These are phyloP conservation scores for Fusarium goolgardi DNA, from an alignment of 2,329 filamentous ascomycete genomes.

Conservation along the genomic window DNA sequence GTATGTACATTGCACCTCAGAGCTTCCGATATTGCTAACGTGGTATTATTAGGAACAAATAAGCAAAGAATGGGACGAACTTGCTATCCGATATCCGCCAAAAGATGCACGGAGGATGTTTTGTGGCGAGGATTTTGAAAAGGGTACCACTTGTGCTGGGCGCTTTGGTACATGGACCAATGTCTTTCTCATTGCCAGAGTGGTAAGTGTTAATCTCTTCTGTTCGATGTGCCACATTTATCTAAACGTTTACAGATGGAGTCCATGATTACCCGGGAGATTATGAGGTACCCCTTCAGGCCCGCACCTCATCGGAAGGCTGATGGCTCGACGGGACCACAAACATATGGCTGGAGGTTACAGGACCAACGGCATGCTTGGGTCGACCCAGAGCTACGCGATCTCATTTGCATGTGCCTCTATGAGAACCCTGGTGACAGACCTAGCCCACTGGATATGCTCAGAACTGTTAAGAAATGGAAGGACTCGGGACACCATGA, in stretches of 20 bases:
- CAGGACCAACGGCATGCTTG: not conserved
- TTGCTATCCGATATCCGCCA: slow-evolving; percentile 7
- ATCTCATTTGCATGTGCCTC: slow-evolving; percentile 44
- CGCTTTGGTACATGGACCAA: slow-evolving; percentile 49
- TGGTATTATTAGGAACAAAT: slow-evolving; percentile 42
- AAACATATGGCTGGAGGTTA: slow-evolving; percentile 44
- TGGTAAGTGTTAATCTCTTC: slow-evolving; percentile 35
- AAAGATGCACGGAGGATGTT: slow-evolving; percentile 13
- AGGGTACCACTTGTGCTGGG: slow-evolving; percentile 37
- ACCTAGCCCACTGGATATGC: slow-evolving; percentile 41
- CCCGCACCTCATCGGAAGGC: slow-evolving; percentile 1
- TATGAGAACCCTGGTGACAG: slow-evolving; percentile 45
- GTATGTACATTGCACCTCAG: slow-evolving; percentile 30
- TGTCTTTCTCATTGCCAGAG: slow-evolving; percentile 45
- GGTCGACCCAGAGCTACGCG: slow-evolving; percentile 42
- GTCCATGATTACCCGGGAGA: slow-evolving; percentile 39
- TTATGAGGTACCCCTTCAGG: slow-evolving; percentile 28
- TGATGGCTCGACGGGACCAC: not conserved
- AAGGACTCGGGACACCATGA: slow-evolving; percentile 37
- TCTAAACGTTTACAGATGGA: slow-evolving; percentile 45
- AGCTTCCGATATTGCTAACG: slow-evolving; percentile 15
- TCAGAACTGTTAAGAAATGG: slow-evolving; percentile 35
- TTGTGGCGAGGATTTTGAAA: slow-evolving; percentile 12
- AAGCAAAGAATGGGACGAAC: slow-evolving; percentile 42
- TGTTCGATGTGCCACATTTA: not conserved